These are phyloP conservation scores for Pezizomycotina sp. DNA, from an alignment of 2,329 filamentous ascomycete species.

Conservation along the genomic window DNA sequence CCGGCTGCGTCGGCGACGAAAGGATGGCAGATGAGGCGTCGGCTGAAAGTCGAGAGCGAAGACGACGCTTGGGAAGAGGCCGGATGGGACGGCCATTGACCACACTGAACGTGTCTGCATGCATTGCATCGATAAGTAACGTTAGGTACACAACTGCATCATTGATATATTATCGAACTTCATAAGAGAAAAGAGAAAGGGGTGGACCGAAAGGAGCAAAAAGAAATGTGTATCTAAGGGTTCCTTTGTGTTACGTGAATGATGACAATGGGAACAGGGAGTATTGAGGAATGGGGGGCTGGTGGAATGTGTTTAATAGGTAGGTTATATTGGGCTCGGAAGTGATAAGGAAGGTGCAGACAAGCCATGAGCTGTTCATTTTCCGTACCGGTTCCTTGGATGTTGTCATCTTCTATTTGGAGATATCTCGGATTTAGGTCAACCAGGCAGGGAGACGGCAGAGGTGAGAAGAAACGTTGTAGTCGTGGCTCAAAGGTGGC, in stretches of 20 bases:
- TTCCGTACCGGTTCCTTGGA: no score
- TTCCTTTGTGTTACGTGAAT: not conserved
- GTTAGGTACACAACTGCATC: slow-evolving; percentile 17
- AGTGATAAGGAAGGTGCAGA: no score
- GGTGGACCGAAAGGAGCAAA: slow-evolving; percentile 1
- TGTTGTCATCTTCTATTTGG: no score
- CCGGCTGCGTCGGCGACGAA: slow-evolving; percentile 20
- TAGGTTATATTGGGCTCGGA: no score
- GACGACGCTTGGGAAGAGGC: slow-evolving; percentile 71
- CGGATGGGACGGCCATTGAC: slow-evolving; percentile 55
- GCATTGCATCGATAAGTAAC: slow-evolving; percentile 8
- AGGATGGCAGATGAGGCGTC: slow-evolving; percentile 34
- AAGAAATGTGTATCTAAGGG: slow-evolving; percentile 1
- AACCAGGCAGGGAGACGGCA: no score
- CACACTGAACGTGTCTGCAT: slow-evolving; percentile 20
- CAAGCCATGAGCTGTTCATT: no score
- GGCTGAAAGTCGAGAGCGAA: slow-evolving; percentile 73
- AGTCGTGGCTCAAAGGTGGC: no score
- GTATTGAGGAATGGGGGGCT: no score
- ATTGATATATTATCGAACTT: slow-evolving; percentile 17
- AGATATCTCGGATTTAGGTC: no score
- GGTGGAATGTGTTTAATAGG: no score
- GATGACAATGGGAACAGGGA: not conserved
- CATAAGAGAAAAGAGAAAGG: slow-evolving; percentile 6
- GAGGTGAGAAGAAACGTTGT: no score